Evolutionary conservation across 2,329 filamentous ascomycete species (phyloP), one percentile per base, ranked within the genome.

Genomic region (Diaporthe humulicola): DNA sequence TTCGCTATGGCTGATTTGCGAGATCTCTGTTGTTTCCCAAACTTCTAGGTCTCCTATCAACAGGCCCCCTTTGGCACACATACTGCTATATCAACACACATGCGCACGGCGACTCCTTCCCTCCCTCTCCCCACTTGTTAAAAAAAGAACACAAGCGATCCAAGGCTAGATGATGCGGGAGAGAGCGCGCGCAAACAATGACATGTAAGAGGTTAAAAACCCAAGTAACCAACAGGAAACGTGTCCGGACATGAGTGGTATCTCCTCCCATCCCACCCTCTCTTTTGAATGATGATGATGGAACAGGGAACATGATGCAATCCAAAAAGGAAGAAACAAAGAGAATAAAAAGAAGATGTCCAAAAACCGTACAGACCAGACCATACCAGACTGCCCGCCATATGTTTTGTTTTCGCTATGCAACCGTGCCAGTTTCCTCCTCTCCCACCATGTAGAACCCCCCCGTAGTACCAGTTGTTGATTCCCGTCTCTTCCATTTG

Each of bases 191-290:
- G 33, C 64, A 52, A 67, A 52, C 45, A 67, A 52, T 52, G 64
- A 67, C 64, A 67, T 66, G 61, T 38, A 38, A 33, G 38, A 22
- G 45, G 30, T 61, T 25, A n/a, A 38, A 38, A n/a, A 45, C 50
- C 45, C 64, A 19, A 52, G 17, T 50, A 48, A 67, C 45, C 30
- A 52, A 38, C 12, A 66, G 64, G 14, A 67, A 67, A 67, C 64
- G 25, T 67, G 17, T 67, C 58, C 56, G 60, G 48, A 69, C 54
- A 67, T 74, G 66, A 70, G 56, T 76, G 58, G 71, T 75, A 76
- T 74, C 54, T 76, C 75, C 73, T 76, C 75, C 75, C 48, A 74
- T 74, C 69, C 74, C 66, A 61, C 74, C 74, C 74, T 36, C 64
- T 56, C 40, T 60, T 52, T 40, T 67, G 36, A 72, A 66, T 36